Percentiles rank a stretch among this genome's conserved stretches.
Conservation (phyloP, 2,329 filamentous ascomycete genomes). For the Sarocladium oryzae region DNA sequence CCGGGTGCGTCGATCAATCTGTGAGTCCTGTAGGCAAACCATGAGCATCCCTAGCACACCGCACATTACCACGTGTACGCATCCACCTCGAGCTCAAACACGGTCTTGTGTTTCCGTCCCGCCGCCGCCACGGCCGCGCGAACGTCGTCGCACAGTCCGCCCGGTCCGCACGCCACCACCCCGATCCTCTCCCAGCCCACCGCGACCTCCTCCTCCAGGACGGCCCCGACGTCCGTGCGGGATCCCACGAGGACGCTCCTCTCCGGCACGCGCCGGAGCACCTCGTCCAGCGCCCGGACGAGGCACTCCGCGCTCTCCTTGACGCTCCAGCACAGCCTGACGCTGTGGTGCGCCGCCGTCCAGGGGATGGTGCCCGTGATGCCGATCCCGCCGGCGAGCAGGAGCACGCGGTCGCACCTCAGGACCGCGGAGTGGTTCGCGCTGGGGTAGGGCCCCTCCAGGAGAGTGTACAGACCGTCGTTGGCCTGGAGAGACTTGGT, state of each 20-base stretch:
- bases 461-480: constrained; percentile 25
- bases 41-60: too few relatives aligned
- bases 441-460: constrained; percentile 33
- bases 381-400: constrained; percentile 42
- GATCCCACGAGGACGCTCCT: constrained; percentile 27
- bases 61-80: constrained; percentile 23
- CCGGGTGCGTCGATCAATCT: too few relatives aligned
- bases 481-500: constrained; percentile 24
- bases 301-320: constrained; percentile 20
- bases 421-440: constrained; percentile 16
- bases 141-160: constrained; percentile 32
- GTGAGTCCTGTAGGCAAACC: too few relatives aligned
- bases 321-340: constrained; percentile 31
- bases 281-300: constrained; percentile 21
- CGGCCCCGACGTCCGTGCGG: constrained; percentile 23
- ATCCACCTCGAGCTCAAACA: constrained; percentile 22
- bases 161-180: constrained; percentile 36
- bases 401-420: constrained; percentile 29
- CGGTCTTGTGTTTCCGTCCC: constrained; percentile 12
- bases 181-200: constrained; percentile 23
- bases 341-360: constrained; percentile 24
- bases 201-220: constrained; percentile 25
- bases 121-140: constrained; percentile 22
- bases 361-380: constrained; percentile 37
- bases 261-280: constrained; percentile 21